Percentiles rank a stretch among this genome's conserved stretches.
phyloP scores from a whole-genome alignment of 306 rosid species.

The Fragaria iinumae region DNA sequence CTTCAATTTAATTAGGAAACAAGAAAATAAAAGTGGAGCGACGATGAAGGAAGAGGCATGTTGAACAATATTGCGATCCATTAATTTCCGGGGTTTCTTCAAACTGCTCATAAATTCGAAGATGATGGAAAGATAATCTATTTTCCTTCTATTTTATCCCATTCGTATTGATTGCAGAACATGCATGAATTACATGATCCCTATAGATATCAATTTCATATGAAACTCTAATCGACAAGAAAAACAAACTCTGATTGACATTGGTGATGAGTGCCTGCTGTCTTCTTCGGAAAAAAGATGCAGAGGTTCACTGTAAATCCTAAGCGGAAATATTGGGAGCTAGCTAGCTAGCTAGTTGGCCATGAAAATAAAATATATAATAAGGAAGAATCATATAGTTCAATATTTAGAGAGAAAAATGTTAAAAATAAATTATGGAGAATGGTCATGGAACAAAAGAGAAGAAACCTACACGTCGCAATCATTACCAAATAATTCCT shows the following conservation, averaged over 20 bases:
- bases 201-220: not conserved
- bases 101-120: not conserved
- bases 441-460: slow-evolving; percentile 23
- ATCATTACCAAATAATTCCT: slow-evolving; percentile 59
- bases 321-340: not conserved
- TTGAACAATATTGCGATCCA: not conserved
- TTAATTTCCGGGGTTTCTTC: slow-evolving; percentile 3
- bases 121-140: not conserved
- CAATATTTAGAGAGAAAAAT: not conserved
- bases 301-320: not conserved
- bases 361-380: not conserved
- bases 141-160: not conserved
- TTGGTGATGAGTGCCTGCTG: not conserved
- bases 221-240: not conserved
- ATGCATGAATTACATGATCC: not conserved
- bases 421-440: slow-evolving; percentile 3
- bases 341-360: not conserved
- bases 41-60: not conserved
- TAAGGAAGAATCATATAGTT: not conserved
- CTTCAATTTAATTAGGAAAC: not conserved
- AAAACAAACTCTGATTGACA: not conserved
- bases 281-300: not conserved
- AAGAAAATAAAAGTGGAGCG: not conserved
- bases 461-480: slow-evolving; percentile 55
- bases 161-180: slow-evolving; percentile 9